These are phyloP conservation scores for Sedum album DNA, from an alignment of 164 flowering plant species.

Conservation along the genomic window DNA sequence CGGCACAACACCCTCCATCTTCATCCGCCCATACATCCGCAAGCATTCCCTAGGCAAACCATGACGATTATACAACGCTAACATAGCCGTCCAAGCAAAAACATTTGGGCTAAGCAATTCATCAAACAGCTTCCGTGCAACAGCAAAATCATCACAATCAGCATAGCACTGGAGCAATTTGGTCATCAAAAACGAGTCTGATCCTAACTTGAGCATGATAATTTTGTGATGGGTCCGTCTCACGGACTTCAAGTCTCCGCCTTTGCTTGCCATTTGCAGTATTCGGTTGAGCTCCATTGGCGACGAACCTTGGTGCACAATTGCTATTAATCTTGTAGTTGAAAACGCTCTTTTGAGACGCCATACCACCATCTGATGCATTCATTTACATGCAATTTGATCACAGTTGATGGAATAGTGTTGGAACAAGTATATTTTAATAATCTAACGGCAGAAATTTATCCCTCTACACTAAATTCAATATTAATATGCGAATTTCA, in stretches of 20 bases:
- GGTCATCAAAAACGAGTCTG: constrained; percentile 25
- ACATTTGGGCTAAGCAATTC: constrained; percentile 40
- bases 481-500: too few species aligned
- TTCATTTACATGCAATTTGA: too few species aligned
- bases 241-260: constrained; percentile 24
- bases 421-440: too few species aligned
- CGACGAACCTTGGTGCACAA: background rate
- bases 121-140: constrained; percentile 32
- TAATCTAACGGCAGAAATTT: too few species aligned
- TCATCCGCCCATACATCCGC: constrained; percentile 21
- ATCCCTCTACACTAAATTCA: too few species aligned
- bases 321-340: background rate
- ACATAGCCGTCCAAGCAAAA: constrained; percentile 46
- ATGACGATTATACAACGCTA: constrained; percentile 27
- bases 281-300: constrained; percentile 20
- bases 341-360: background rate
- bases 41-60: constrained; percentile 26
- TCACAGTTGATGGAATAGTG: too few species aligned
- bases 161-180: constrained; percentile 40
- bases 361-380: background rate
- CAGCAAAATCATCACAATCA: constrained; percentile 24
- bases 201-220: constrained; percentile 19
- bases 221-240: constrained; percentile 38
- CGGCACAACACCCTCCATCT: constrained; percentile 23
- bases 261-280: constrained; percentile 34